A percentile compares a stretch with the other conserved stretches of the same genome.
Conservation (phyloP, 2,329 filamentous ascomycete genomes). For the Phyllosticta paracitricarpa region DNA sequence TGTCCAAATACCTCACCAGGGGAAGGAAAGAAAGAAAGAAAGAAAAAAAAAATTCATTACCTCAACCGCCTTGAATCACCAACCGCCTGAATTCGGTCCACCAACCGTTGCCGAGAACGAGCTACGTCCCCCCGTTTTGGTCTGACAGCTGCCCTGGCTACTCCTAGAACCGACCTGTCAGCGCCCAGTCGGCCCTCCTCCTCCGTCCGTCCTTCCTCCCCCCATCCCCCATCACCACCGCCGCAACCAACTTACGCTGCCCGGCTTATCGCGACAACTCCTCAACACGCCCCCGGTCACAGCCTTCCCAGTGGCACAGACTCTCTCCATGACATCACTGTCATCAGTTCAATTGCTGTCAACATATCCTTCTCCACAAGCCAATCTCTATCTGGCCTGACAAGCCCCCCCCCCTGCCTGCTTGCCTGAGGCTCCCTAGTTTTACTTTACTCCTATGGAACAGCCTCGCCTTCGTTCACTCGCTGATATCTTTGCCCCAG, state of each 20-base stretch:
- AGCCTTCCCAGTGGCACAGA: neutral
- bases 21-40: too few relatives aligned
- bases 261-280: neutral
- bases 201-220: neutral
- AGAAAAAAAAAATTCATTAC: neutral
- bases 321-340: neutral
- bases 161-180: neutral
- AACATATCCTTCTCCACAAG: neutral
- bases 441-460: neutral
- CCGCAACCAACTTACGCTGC: neutral
- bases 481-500: conserved; percentile 4
- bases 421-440: neutral
- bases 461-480: conserved; percentile 7
- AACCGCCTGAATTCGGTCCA: neutral
- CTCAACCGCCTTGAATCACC: neutral
- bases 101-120: neutral
- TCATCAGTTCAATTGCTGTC: neutral
- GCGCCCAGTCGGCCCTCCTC: neutral
- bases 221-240: neutral
- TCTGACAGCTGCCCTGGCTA: neutral
- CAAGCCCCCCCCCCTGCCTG: neutral
- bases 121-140: too few relatives aligned
- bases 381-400: neutral
- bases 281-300: neutral
- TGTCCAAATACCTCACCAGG: neutral